Evolutionary conservation across 345 rosid species (phyloP).

Genomic region (Moricandia arvensis): DNA sequence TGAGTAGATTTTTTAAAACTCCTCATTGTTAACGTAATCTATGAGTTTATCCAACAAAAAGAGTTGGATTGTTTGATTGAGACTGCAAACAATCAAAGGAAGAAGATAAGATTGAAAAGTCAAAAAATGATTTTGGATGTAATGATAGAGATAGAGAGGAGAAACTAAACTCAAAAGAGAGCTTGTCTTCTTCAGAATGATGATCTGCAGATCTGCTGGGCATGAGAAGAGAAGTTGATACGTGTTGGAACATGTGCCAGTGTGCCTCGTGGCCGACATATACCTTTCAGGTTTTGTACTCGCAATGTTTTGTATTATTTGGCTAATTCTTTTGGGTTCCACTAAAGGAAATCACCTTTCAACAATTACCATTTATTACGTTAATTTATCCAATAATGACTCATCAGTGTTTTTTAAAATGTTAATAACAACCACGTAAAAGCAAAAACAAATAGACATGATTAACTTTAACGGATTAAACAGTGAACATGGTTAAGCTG

Average conservation of each 20-base stretch:
- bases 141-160: background rate
- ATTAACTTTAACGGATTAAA: background rate
- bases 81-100: background rate
- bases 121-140: constrained; percentile 1
- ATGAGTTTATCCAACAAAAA: background rate
- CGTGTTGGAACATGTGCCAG: constrained; percentile 22
- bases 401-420: too few species aligned
- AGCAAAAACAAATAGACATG: background rate
- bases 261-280: constrained; percentile 25
- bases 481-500: background rate
- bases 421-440: background rate
- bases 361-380: background rate
- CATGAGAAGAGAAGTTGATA: constrained; percentile 24
- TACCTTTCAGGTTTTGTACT: background rate
- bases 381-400: background rate
- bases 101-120: background rate
- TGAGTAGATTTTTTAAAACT: background rate
- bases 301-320: background rate
- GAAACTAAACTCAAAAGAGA: constrained; percentile 1
- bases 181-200: constrained; percentile 4
- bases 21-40: background rate
- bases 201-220: constrained; percentile 37
- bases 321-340: background rate
- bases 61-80: constrained; percentile 8
- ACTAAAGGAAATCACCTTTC: background rate